phyloP scores from a whole-genome alignment of 371 early-diverging fungal genomes.

The Rhizopus arrhizus region DNA sequence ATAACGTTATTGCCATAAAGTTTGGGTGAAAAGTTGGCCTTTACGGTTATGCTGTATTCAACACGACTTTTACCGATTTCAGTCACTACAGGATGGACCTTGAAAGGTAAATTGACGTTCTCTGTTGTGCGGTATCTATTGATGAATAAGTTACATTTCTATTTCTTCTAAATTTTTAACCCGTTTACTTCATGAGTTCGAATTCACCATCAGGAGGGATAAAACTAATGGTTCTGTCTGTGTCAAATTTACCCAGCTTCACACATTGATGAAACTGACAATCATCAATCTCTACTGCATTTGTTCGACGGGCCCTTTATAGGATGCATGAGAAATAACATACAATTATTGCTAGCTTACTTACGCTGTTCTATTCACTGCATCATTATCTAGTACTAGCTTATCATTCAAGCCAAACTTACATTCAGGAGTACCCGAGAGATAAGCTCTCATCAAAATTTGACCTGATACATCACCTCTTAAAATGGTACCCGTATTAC shows the following conservation, averaged over 20 bases:
- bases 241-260: slow-evolving; percentile 80
- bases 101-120: slow-evolving; percentile 85
- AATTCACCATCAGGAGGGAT: slow-evolving; percentile 98
- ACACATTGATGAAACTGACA: slow-evolving; percentile 94
- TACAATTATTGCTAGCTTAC: not conserved
- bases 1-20: slow-evolving; percentile 81
- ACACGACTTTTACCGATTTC: slow-evolving; percentile 77
- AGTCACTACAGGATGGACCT: slow-evolving; percentile 81
- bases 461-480: slow-evolving; percentile 83
- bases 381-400: slow-evolving; percentile 75
- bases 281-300: slow-evolving; percentile 85
- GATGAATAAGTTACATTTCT: not conserved
- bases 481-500: slow-evolving; percentile 77
- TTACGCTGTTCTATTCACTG: slow-evolving; percentile 46
- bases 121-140: slow-evolving; percentile 83
- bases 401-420: slow-evolving; percentile 92
- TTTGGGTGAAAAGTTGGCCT: slow-evolving; percentile 77
- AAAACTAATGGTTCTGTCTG: slow-evolving; percentile 86
- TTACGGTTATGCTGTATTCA: slow-evolving; percentile 78
- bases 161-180: not conserved
- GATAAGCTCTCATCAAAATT: slow-evolving; percentile 92
- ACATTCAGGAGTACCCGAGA: slow-evolving; percentile 97
- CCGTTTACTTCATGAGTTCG: slow-evolving; percentile 80
- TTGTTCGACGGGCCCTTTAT: slow-evolving; percentile 49
- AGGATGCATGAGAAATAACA: not conserved